These are phyloP conservation scores for Stevia rebaudiana DNA, from an alignment of 140 eudicot genomes.

Conservation along the genomic window DNA sequence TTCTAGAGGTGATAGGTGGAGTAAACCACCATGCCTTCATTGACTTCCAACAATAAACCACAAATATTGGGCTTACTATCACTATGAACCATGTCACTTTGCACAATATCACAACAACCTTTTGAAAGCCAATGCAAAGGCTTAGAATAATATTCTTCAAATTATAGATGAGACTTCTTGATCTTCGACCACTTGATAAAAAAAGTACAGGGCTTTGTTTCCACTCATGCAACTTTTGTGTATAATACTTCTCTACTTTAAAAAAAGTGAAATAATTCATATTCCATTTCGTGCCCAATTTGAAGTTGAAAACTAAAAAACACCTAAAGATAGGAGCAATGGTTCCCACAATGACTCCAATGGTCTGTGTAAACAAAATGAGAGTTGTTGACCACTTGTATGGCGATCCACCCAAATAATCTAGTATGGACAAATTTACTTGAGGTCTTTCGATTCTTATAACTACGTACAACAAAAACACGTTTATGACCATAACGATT, in stretches of 20 bases:
- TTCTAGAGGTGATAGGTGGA: background rate
- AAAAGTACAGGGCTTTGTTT: constrained; percentile 1
- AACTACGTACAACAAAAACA: background rate
- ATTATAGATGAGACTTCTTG: background rate
- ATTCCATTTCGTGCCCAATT: background rate
- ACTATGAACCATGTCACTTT: constrained; percentile 15
- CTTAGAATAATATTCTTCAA: constrained; percentile 2
- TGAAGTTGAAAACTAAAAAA: constrained; percentile 5
- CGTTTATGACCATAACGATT: background rate
- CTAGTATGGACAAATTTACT: no score
- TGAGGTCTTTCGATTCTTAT: no score
- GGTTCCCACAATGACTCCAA: constrained; percentile 15
- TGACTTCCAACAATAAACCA: background rate
- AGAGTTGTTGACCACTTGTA: constrained; percentile 12
- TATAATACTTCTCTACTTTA: constrained; percentile 23
- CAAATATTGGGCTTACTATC: background rate
- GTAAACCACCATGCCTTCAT: background rate
- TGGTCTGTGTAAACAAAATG: background rate
- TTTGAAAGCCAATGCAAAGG: constrained; percentile 7
- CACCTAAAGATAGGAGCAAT: constrained; percentile 2
- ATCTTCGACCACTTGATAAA: background rate
- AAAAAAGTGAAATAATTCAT: background rate
- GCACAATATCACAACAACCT: constrained; percentile 7
- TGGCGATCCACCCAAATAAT: background rate
- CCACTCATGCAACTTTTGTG: constrained; percentile 14